phyloP scores from a whole-genome alignment of 768 basidiomycete species.

The Trametopsis cervina region DNA sequence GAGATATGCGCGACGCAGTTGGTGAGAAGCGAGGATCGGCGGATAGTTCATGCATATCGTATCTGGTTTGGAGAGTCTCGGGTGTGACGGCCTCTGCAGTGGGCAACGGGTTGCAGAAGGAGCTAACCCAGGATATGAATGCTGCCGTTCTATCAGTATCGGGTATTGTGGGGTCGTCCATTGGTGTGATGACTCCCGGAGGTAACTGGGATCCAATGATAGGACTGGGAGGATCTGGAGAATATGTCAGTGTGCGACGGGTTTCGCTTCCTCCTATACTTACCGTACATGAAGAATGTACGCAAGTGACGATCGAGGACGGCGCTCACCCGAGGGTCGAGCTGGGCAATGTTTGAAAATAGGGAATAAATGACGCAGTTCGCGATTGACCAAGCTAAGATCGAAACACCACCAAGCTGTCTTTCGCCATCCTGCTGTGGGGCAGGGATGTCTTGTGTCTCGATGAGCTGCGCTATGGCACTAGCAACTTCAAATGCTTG shows the following conservation, averaged over 20 bases:
- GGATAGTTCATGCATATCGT: conserved; percentile 4
- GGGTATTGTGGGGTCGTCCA: conserved; percentile 8
- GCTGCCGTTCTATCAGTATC: neutral
- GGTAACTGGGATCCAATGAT: neutral
- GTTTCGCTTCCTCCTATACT: neutral
- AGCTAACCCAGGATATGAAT: conserved; percentile 9
- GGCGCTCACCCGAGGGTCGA: neutral
- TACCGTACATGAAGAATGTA: conserved; percentile 7
- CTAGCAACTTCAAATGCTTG: conserved; percentile 2
- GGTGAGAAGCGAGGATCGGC: neutral
- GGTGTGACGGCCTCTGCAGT: neutral
- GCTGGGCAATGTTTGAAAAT: neutral
- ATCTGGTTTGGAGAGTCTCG: neutral
- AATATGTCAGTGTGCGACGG: neutral
- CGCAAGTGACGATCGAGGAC: conserved; percentile 2
- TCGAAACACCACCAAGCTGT: conserved; percentile 4
- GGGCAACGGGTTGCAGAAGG: conserved; percentile 5
- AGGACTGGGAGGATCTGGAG: neutral
- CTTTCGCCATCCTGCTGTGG: neutral
- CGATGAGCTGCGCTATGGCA: conserved; percentile 1
- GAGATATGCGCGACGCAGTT: neutral
- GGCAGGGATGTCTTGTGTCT: neutral
- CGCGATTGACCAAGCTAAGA: conserved; percentile 9
- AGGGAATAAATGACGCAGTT: conserved; percentile 2
- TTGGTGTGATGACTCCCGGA: neutral